Evolutionary conservation across 257 asterid species (phyloP).

Genomic region (Hygrophila difformis): DNA sequence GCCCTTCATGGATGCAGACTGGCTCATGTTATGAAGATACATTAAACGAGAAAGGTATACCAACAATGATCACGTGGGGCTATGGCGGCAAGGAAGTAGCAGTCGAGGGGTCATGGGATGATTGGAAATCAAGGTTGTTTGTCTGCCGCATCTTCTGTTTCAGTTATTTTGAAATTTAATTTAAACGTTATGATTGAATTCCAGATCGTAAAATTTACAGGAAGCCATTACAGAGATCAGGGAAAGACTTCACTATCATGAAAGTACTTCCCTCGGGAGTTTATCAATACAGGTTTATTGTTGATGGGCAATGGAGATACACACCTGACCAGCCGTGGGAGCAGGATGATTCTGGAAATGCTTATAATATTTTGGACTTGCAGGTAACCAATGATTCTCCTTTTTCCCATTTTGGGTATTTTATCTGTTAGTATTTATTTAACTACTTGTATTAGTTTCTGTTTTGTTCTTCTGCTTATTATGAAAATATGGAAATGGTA

Average conservation of each 20-base stretch:
- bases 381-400: slow-evolving; percentile 38
- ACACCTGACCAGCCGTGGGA: slow-evolving; percentile 76
- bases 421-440: too few species aligned
- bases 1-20: slow-evolving; percentile 85
- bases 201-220: slow-evolving; percentile 23
- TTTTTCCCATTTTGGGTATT: background rate
- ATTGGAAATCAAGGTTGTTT: slow-evolving; percentile 81
- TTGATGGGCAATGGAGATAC: slow-evolving; percentile 89
- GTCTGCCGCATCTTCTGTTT: background rate
- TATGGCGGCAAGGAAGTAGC: slow-evolving; percentile 77
- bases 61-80: slow-evolving; percentile 92
- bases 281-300: slow-evolving; percentile 80
- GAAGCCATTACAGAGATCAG: slow-evolving; percentile 83
- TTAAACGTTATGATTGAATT: background rate
- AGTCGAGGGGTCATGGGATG: slow-evolving; percentile 98
- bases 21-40: slow-evolving; percentile 56
- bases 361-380: slow-evolving; percentile 77
- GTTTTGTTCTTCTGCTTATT: background rate
- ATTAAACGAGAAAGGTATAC: slow-evolving; percentile 62
- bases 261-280: slow-evolving; percentile 94
- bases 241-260: slow-evolving; percentile 96
- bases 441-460: background rate
- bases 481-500: background rate
- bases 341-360: slow-evolving; percentile 79
- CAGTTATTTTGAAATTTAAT: background rate